Base-by-base conservation (phyloP, 208 protist species). In the Crithidia bombi region DNA sequence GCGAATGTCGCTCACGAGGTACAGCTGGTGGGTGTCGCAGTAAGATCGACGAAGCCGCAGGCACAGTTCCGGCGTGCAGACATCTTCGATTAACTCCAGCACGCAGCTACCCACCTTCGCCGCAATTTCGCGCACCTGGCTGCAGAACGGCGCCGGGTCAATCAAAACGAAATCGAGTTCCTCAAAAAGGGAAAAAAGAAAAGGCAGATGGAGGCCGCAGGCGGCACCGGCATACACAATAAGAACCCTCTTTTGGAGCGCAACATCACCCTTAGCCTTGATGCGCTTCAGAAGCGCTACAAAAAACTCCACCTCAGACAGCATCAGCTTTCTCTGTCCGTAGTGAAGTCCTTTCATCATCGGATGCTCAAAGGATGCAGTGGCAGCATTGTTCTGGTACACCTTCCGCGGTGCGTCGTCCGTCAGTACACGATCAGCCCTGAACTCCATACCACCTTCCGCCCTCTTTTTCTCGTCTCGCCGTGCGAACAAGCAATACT, bases 161-260 rank as follows among this genome's bases (percentile, higher is more conserved):
- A 98, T 93, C 5, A 98, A 81, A 25, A 98, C 79, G 64, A 97
- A 98, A 33, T 87, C 75, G 0, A 97, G 49, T 2, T 80, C 52
- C 0, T 65, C 49, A 49, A 97, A 93, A 5, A 99, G 59, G 9
- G 75, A 68, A 58, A 87, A 92, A 3, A 98, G 74, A 69, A 90
- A 93, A 4, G 85, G 87, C 35, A 96, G 72, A 79, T 99, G 97
- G n/a, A 87, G 85, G 1, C 97, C 97, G 32, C 91, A 93, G 12
- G 96, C 97, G n/a, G 97, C 94, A 30, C 97, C 97, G 14, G 95
- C 94, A 62, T 98, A 98, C 11, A 98, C 86, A 32, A 98, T 81
- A 0, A 97, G 80, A 0, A 89, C 51, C 46, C 32, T 68, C 30
- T 70, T 64, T 23, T 15, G 21, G n/a, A 26, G 14, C 1, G 66